These are phyloP conservation scores for Hypoxylon sp. DNA, from an alignment of 2,329 filamentous ascomycete genomes.

Conservation along the genomic window DNA sequence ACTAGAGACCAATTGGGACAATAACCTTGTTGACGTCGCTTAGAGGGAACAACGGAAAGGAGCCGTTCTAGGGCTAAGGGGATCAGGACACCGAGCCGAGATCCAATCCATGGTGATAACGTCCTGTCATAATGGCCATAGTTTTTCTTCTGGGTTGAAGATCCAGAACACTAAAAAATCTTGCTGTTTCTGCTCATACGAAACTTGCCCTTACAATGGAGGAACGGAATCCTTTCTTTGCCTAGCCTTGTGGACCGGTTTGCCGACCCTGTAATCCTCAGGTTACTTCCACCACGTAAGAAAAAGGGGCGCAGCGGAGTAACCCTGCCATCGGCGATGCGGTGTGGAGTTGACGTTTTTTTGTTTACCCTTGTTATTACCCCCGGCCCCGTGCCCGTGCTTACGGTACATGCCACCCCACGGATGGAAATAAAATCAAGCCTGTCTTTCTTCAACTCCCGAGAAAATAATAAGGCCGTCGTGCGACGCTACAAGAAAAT, in stretches of 20 bases:
- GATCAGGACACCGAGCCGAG: conserved; percentile 23
- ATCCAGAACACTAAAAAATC: conserved; percentile 21
- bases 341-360: conserved; percentile 22
- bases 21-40: conserved; percentile 3
- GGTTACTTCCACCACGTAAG: conserved; percentile 17
- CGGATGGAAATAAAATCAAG: conserved; percentile 5
- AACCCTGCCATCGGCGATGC: conserved; percentile 23
- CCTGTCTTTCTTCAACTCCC: conserved; percentile 6
- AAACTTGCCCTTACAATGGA: conserved; percentile 15
- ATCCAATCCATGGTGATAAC: conserved; percentile 38
- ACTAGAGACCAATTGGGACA: neutral
- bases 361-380: conserved; percentile 5
- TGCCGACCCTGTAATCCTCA: neutral
- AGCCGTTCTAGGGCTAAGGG: conserved; percentile 3
- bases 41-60: neutral
- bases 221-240: neutral
- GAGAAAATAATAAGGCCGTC: conserved; percentile 4
- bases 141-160: conserved; percentile 8
- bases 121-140: conserved; percentile 17
- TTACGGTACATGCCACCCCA: conserved; percentile 6
- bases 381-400: neutral
- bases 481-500: conserved; percentile 20
- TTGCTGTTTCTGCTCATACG: neutral
- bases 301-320: conserved; percentile 25
- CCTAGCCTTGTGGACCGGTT: conserved; percentile 1